Evolutionary conservation across 305 asterid genomes (phyloP), one percentile per base, ranked within the genome.

Genomic region (Rubia tinctorum): DNA sequence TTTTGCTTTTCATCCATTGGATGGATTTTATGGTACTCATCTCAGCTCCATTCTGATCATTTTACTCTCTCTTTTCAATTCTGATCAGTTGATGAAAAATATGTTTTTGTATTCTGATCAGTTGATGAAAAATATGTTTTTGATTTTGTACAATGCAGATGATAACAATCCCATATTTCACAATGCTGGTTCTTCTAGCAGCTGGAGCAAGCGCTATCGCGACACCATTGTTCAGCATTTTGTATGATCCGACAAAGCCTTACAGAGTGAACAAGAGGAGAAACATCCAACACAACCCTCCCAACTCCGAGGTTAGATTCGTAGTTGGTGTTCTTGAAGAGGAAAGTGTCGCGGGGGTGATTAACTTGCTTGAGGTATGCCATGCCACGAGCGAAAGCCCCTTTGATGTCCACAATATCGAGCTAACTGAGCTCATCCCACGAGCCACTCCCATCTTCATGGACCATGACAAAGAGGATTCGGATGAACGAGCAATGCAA

Each of bases 181-280:
- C 96, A 47, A 58, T 88, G 79, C 73, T 93, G 82, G 88, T 88
- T 75, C 58, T 89, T 34, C 27, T 82, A 74, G 74, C 90, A 17
- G 7, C 81, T 34, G 30, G 61, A 9, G 71, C 83, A 72, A 87
- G 96, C 66, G 90, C 88, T 44, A 12, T 88, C 66, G 71, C 76
- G 10, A 81, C 92, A 12, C 96, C 97, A 0, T 12, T 91, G 73
- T 85, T 91, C 78, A 80, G 90, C 82, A 69, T 89, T 22, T 47
- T 93, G 71, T 92, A 91, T 65, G 95, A 89, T 79, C 96, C 98
- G 7, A 81, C 90, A 0, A 84, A 88, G 80, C 98, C 98, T 30
- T 93, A 93, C 73, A 86, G 88, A 91, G 84, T 93, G 69, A 86
- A 89, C 86, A 89, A 78, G 73, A 76, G 97, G 78, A 83, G 95